These are phyloP conservation scores for Iberis amara DNA, from an alignment of 441 rosid genomes.

Conservation along the genomic window DNA sequence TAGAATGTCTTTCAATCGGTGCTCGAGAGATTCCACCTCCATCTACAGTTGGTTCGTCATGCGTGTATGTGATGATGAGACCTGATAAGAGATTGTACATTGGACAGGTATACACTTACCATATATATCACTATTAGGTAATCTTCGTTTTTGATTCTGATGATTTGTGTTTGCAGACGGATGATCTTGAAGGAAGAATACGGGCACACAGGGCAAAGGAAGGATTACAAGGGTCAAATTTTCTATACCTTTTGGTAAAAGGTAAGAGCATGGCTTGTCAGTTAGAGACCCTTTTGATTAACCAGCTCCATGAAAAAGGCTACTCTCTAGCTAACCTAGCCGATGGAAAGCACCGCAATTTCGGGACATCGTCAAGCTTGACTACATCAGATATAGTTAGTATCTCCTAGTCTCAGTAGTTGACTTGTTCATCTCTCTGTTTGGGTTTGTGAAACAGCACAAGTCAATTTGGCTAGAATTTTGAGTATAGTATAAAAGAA, in stretches of 20 bases:
- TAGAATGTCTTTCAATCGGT: conserved; percentile 52
- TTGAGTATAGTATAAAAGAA: conserved; percentile 1
- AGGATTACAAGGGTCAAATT: conserved; percentile 66
- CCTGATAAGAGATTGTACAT: conserved; percentile 76
- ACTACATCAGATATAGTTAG: conserved; percentile 32
- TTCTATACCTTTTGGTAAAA: conserved; percentile 66
- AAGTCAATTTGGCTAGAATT: conserved; percentile 11
- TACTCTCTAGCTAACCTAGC: conserved; percentile 62
- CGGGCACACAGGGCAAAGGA: conserved; percentile 66
- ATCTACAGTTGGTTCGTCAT: conserved; percentile 73
- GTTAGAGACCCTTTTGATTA: conserved; percentile 92
- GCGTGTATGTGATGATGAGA: conserved; percentile 81
- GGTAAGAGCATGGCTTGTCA: conserved; percentile 95
- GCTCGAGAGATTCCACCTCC: conserved; percentile 93
- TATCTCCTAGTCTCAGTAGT: conserved; percentile 23
- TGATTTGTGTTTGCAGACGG: conserved; percentile 48
- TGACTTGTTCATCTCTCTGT: conserved; percentile 8
- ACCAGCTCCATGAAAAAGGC: conserved; percentile 69
- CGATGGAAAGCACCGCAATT: conserved; percentile 90
- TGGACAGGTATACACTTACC: conserved; percentile 59
- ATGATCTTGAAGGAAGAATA: conserved; percentile 86
- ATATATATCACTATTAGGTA: not conserved
- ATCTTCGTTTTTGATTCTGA: conserved; percentile 14
- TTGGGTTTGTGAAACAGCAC: not conserved
- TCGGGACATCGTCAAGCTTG: conserved; percentile 49